These are phyloP conservation scores for Lagenaria siceraria DNA, from an alignment of 306 rosid genomes.

Conservation along the genomic window DNA sequence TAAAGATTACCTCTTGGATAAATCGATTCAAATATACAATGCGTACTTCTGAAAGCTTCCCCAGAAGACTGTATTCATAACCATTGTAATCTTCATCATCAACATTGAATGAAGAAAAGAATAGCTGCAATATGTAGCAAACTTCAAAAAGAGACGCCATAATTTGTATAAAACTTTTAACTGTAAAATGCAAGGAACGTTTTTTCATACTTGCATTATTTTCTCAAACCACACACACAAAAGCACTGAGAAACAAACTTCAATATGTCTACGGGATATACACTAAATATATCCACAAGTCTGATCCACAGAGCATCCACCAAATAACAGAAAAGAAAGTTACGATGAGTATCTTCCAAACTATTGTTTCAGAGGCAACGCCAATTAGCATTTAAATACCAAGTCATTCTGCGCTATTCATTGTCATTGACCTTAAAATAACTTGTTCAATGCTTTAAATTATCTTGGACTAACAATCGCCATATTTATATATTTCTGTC, in stretches of 20 bases:
- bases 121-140: conserved; percentile 43
- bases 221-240: neutral
- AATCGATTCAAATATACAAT: conserved; percentile 82
- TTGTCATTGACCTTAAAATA: neutral
- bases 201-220: neutral
- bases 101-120: conserved; percentile 56
- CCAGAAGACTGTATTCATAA: conserved; percentile 74
- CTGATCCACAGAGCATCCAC: neutral
- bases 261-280: neutral
- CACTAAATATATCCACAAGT: neutral
- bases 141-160: conserved; percentile 5
- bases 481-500: neutral
- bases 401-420: neutral
- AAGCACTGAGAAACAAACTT: neutral
- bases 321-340: neutral
- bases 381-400: neutral
- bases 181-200: neutral
- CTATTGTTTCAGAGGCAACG: neutral
- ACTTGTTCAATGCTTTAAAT: neutral
- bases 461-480: neutral
- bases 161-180: conserved; percentile 7
- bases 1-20: conserved; percentile 67
- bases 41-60: conserved; percentile 97
- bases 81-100: conserved; percentile 89
- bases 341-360: neutral